phyloP scores from a whole-genome alignment of 495 filamentous ascomycete genomes.

The Jackrogersella multiformis region DNA sequence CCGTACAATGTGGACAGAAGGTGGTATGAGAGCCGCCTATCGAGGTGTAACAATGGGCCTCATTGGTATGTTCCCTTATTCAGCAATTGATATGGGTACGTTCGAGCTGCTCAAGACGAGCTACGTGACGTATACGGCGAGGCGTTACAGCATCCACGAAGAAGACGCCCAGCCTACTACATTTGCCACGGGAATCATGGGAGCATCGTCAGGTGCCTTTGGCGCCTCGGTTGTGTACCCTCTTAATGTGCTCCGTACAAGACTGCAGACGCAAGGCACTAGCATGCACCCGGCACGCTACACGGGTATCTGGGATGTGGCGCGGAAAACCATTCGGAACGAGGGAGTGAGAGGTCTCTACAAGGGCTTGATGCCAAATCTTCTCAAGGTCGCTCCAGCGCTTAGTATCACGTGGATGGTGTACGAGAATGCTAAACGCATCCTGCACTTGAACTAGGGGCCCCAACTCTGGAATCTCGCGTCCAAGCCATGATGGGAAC shows the following conservation, averaged over 20 bases:
- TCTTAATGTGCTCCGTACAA: slow-evolving; percentile 90
- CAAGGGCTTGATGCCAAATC: slow-evolving; percentile 93
- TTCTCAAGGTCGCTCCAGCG: slow-evolving; percentile 95
- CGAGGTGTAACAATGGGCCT: slow-evolving; percentile 92
- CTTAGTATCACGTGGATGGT: slow-evolving; percentile 98
- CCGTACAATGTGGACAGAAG: slow-evolving; percentile 81
- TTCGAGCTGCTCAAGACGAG: slow-evolving; percentile 90
- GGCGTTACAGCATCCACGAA: slow-evolving; percentile 73
- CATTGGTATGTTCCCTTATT: slow-evolving; percentile 96
- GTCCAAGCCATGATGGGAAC: not conserved
- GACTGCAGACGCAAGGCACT: slow-evolving; percentile 95
- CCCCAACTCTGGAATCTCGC: not conserved
- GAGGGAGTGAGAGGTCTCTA: slow-evolving; percentile 91
- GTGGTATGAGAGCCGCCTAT: slow-evolving; percentile 81
- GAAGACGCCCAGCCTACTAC: slow-evolving; percentile 81
- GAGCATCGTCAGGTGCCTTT: slow-evolving; percentile 88
- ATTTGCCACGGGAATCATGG: slow-evolving; percentile 81
- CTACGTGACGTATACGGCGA: slow-evolving; percentile 75
- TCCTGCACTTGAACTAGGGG: slow-evolving; percentile 71
- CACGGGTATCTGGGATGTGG: slow-evolving; percentile 86
- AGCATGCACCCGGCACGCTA: slow-evolving; percentile 91
- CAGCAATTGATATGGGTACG: slow-evolving; percentile 93
- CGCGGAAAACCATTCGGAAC: slow-evolving; percentile 77
- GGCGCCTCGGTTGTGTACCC: slow-evolving; percentile 96
- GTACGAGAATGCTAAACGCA: slow-evolving; percentile 92